Base-by-base conservation (phyloP, 2,329 filamentous ascomycete species). In the Colletotrichum sublineola region DNA sequence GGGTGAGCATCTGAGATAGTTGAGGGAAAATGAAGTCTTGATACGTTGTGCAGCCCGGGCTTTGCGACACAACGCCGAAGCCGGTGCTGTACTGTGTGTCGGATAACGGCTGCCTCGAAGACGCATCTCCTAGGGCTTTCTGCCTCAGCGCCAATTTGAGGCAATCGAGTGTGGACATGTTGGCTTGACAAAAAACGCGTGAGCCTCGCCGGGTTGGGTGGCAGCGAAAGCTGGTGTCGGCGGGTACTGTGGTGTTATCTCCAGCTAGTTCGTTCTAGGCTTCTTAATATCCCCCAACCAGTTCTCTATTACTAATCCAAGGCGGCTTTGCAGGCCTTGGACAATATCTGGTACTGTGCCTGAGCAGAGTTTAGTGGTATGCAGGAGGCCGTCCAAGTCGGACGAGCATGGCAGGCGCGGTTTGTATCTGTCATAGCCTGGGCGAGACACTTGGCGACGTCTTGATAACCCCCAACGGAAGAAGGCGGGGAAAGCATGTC, bases 21-120 rank as follows among this genome's bases (percentile, higher is more conserved):
- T 88, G 83, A 57, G 88, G 86, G 55, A 86, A 79, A 42, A 90
- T 84, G 77, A 90, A 90, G 62, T 86, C n/a, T 77, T 82, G 74
- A 77, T 90, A 89, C 0, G 75, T 82, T 24, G 31, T 74, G 80
- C 79, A 82, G 71, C 78, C 82, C 50, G 78, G 68, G 55, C 77
- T 81, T 24, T 75, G 76, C 31, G 79, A 3, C 1, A 90, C 78
- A 63, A 83, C 78, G 2, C 85, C 78, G 67, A 89, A 88, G 57
- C 86, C 87, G 67, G 77, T 77, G 73, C 79, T 82, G 77, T 89
- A 89, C 67, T 90, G 79, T 55, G 67, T 62, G 20, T 89, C 83
- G 38, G 84, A 83, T 71, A 90, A 75, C 6, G 79, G 77, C 71
- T 81, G 78, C 68, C 72, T 79, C 29, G 24, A n/a, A 36, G 77